A percentile compares a stretch with the other conserved stretches of the same genome.
phyloP scores from a whole-genome alignment of 345 rosid genomes.

The Pugionium dolabratum region DNA sequence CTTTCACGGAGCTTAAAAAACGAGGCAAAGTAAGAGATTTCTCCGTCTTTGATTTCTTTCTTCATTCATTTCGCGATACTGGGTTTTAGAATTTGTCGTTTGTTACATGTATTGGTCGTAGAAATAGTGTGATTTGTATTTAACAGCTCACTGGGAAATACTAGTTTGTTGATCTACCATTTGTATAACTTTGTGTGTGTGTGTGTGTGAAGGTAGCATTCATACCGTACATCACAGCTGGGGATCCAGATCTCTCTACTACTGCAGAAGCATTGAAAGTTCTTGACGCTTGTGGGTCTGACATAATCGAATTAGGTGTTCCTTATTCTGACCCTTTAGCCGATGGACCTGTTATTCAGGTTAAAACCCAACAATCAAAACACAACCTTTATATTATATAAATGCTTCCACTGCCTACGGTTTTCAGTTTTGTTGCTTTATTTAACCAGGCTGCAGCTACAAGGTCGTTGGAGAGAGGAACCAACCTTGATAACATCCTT shows the following conservation, averaged over 20 bases:
- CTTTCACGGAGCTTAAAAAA: constrained; percentile 60
- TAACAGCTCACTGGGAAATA: neutral
- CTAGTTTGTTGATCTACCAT: neutral
- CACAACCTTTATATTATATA: neutral
- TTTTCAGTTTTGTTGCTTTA: constrained; percentile 19
- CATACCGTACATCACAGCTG: constrained; percentile 91
- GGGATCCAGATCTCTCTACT: constrained; percentile 94
- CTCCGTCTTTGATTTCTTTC: neutral
- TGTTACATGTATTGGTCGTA: too few relatives aligned
- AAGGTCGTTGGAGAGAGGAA: constrained; percentile 70
- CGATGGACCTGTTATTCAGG: constrained; percentile 98
- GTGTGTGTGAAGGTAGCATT: constrained; percentile 67
- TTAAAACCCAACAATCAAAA: constrained; percentile 23
- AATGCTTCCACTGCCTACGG: neutral
- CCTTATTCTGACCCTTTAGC: constrained; percentile 94
- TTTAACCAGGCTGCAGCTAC: constrained; percentile 80
- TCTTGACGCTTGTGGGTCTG: constrained; percentile 77
- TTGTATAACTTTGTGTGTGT: neutral
- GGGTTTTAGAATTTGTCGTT: neutral
- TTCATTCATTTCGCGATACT: neutral
- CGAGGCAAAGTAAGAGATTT: constrained; percentile 63
- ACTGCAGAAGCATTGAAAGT: constrained; percentile 83
- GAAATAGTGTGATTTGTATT: neutral
- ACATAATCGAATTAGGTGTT: constrained; percentile 83
- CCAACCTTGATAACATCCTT: constrained; percentile 61